Evolutionary conservation across 2,329 filamentous ascomycete genomes (phyloP).

Genomic region (Epichloe sibirici): DNA sequence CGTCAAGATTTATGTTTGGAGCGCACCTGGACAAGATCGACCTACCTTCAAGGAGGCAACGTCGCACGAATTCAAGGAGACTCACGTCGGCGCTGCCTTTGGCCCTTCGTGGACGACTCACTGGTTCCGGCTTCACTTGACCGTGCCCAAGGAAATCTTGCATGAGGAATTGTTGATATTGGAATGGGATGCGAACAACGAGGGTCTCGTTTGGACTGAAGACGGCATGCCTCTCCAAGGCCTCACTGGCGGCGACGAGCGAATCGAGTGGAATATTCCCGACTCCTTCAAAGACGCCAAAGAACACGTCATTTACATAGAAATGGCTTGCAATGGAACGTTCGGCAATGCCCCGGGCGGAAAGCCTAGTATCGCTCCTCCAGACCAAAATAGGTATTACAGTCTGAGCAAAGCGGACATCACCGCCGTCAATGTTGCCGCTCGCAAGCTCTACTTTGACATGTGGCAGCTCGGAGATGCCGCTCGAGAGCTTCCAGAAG

Average conservation of each 20-base stretch:
- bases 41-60: slow-evolving; percentile 78
- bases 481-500: slow-evolving; percentile 75
- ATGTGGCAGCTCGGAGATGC: slow-evolving; percentile 95
- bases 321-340: slow-evolving; percentile 99
- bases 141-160: slow-evolving; percentile 58
- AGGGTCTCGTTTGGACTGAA: slow-evolving; percentile 87
- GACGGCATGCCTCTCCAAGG: slow-evolving; percentile 87
- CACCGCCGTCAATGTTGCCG: slow-evolving; percentile 76
- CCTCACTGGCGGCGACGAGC: slow-evolving; percentile 77
- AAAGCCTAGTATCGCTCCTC: slow-evolving; percentile 71
- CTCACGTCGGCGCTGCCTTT: slow-evolving; percentile 65
- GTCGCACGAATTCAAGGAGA: slow-evolving; percentile 61
- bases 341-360: slow-evolving; percentile 84
- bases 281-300: slow-evolving; percentile 71
- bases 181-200: slow-evolving; percentile 90
- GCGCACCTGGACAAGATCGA: slow-evolving; percentile 64
- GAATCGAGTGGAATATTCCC: slow-evolving; percentile 84
- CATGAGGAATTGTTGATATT: slow-evolving; percentile 81
- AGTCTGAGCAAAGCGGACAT: slow-evolving; percentile 68
- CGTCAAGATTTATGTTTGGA: slow-evolving; percentile 78
- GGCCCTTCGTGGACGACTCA: slow-evolving; percentile 96
- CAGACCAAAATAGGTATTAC: slow-evolving; percentile 73
- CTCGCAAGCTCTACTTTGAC: slow-evolving; percentile 74
- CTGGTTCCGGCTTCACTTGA: slow-evolving; percentile 83
- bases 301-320: slow-evolving; percentile 82